Base-by-base conservation (phyloP, 2,329 filamentous ascomycete species). In the Cordyceps tenuipes region DNA sequence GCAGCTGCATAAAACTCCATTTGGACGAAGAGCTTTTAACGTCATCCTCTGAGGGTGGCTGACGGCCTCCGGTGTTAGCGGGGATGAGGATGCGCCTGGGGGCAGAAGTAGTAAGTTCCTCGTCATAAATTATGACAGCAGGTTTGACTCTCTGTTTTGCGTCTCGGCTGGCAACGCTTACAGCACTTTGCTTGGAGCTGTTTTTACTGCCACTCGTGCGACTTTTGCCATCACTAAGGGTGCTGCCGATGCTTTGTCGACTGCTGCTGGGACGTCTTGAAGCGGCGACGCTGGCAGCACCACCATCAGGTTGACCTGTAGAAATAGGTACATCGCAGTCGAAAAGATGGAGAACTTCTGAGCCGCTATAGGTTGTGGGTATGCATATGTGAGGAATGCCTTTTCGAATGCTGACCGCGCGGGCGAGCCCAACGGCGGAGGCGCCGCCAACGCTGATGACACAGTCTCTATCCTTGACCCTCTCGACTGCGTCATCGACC, bases 381-480 rank as follows among this genome's bases (percentile, higher is more conserved):
- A 85, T 80, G 65, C 80, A 83, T 48, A 85, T 77, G 66, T 85
- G 82, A 21, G 79, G 80, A 39, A 84, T 72, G 0, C 75, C 76
- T 39, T 80, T 82, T 47, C 79, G 75, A 52, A 79, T 71, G 51
- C 76, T 77, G 57, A 85, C 77, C 1, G 79, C 78, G 64, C 82
- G 81, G 2, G 82, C 82, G 23, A 87, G 70, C 1, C 82, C 82
- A 57, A 84, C 82, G 2, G 83, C 85, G 58, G 81, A 84, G 31
- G 83, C 82, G 55, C 84, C 83, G 5, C 85, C 85, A 62, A 87
- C 81, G 46, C 81, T 85, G 49, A 86, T 73, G 44, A 87, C 75
- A 31, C 77, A 77, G 68, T 87, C 85, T 19, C 79, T 78, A 4
- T 71, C 71, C 6, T 67, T 58, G 6, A 72, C 67, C 17, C 67